Percentiles rank a stretch among this genome's conserved stretches.
These are phyloP conservation scores for Mycena olivaceomarginata DNA, from an alignment of 768 basidiomycete species.

Conservation along the genomic window DNA sequence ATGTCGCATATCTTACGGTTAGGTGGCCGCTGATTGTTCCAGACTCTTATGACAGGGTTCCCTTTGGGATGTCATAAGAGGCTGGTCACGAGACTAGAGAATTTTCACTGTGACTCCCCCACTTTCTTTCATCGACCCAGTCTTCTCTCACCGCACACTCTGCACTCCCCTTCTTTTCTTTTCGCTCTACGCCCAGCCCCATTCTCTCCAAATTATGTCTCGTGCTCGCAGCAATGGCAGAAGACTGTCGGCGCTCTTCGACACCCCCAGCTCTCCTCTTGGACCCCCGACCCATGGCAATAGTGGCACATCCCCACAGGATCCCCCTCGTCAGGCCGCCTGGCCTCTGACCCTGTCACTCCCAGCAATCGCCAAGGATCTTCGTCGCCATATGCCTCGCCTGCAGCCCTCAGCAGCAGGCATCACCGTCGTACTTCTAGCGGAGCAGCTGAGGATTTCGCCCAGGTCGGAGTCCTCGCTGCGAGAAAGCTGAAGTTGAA, in stretches of 20 bases:
- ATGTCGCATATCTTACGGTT: no score
- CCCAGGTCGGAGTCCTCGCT: background rate
- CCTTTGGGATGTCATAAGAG: no score
- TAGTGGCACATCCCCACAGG: background rate
- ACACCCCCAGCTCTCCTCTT: constrained; percentile 27
- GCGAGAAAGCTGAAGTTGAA: constrained; percentile 11
- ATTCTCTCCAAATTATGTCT: background rate
- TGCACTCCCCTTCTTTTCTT: no score
- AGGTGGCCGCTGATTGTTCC: no score
- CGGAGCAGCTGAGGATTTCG: constrained; percentile 1
- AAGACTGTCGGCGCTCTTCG: constrained; percentile 19
- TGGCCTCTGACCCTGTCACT: background rate
- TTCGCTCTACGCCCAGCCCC: background rate
- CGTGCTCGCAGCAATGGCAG: background rate
- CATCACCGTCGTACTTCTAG: background rate
- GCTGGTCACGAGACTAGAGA: no score
- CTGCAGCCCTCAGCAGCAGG: background rate
- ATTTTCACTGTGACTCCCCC: no score
- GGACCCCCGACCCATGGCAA: background rate
- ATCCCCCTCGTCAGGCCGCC: background rate
- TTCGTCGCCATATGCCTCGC: constrained; percentile 17
- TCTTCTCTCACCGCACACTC: no score
- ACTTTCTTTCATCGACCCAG: no score
- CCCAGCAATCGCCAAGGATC: background rate
- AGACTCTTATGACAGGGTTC: no score